Evolutionary conservation across 345 rosid species (phyloP).

Genomic region (Excoecaria cochinchinensis): DNA sequence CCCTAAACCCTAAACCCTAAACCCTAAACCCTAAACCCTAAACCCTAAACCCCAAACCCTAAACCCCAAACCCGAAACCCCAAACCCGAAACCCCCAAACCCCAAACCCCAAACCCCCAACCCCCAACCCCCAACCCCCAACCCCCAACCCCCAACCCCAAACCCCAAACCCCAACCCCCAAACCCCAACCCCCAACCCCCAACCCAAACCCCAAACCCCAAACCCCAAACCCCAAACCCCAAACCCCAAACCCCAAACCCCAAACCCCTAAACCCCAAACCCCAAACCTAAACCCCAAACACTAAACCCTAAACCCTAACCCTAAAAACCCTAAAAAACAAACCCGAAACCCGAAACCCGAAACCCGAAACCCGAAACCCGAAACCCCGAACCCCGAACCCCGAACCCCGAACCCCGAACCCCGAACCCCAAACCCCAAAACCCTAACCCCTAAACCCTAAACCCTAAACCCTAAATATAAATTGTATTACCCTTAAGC

Average conservation of each 20-base stretch:
- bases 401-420: constrained; percentile 19
- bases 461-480: too few species aligned
- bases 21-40: constrained; percentile 14
- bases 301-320: constrained; percentile 27
- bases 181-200: constrained; percentile 21
- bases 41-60: constrained; percentile 1
- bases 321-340: constrained; percentile 26
- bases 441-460: constrained; percentile 13
- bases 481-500: too few species aligned
- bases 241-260: constrained; percentile 19
- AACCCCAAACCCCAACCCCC: constrained; percentile 29
- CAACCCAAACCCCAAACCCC: too few species aligned
- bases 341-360: constrained; percentile 30
- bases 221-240: constrained; percentile 21
- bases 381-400: constrained; percentile 2
- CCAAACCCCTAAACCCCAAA: constrained; percentile 31
- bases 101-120: constrained; percentile 26
- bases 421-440: constrained; percentile 20
- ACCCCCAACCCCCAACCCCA: constrained; percentile 26
- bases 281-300: constrained; percentile 30
- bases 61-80: constrained; percentile 2
- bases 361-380: constrained; percentile 22
- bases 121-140: constrained; percentile 25
- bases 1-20: too few species aligned
- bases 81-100: constrained; percentile 17